Evolutionary conservation across 805 yeast genomes (phyloP).

Genomic region (Dipodascus geniculatus): DNA sequence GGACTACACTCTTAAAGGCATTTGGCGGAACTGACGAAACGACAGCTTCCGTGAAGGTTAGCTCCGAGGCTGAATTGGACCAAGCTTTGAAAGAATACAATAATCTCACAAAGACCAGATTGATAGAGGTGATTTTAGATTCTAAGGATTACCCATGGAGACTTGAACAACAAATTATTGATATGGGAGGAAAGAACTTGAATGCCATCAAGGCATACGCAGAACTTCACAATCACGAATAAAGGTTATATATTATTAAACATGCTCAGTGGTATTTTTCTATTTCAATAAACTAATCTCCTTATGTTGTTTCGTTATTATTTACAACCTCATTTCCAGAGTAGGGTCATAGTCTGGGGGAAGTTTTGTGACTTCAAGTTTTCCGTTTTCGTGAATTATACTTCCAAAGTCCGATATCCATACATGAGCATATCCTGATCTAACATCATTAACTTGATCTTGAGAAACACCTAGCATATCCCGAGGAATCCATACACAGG

Average conservation of each 20-base stretch:
- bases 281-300: too few species aligned
- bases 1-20: slow-evolving; percentile 55
- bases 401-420: slow-evolving; percentile 22
- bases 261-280: not conserved
- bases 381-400: slow-evolving; percentile 14
- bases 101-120: slow-evolving; percentile 26
- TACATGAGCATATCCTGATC: slow-evolving; percentile 16
- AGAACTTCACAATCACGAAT: not conserved
- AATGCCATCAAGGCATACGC: slow-evolving; percentile 15
- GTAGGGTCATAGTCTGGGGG: slow-evolving; percentile 18
- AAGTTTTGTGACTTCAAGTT: slow-evolving; percentile 10
- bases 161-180: slow-evolving; percentile 25
- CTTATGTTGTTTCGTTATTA: not conserved
- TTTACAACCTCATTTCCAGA: slow-evolving; percentile 5
- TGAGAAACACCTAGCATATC: slow-evolving; percentile 29
- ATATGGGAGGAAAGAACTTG: slow-evolving; percentile 18
- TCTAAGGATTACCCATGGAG: slow-evolving; percentile 56
- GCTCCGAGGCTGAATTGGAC: slow-evolving; percentile 30
- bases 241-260: not conserved
- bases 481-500: slow-evolving; percentile 34
- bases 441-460: slow-evolving; percentile 23
- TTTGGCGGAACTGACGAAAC: slow-evolving; percentile 30
- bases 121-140: slow-evolving; percentile 51
- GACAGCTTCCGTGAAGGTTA: slow-evolving; percentile 25
- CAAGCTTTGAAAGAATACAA: slow-evolving; percentile 21